Conservation (phyloP, 768 basidiomycete species). For the Amanita jacksonii region DNA sequence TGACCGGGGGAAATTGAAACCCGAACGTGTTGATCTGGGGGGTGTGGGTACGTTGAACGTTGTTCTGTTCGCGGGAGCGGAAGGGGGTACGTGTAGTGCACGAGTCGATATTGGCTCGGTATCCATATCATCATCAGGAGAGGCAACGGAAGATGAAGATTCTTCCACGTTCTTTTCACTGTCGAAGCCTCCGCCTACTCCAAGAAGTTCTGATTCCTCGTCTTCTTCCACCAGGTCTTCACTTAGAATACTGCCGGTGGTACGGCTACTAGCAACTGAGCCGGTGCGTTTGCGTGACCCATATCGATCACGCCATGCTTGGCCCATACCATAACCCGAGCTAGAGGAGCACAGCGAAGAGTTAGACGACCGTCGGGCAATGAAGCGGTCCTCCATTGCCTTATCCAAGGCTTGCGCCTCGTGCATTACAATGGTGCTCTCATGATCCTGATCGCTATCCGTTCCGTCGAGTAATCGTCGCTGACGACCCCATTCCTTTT, state of each 20-base stretch:
- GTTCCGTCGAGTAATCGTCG: constrained; percentile 53
- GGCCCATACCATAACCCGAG: constrained; percentile 57
- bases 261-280: constrained; percentile 64
- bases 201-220: constrained; percentile 65
- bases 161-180: constrained; percentile 23
- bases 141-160: constrained; percentile 29
- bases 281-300: constrained; percentile 60
- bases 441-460: constrained; percentile 42
- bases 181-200: constrained; percentile 59
- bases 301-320: constrained; percentile 57
- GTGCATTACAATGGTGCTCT: constrained; percentile 51
- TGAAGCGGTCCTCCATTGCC: constrained; percentile 77
- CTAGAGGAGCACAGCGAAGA: constrained; percentile 50
- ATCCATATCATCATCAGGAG: constrained; percentile 34
- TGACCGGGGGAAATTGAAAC: constrained; percentile 22
- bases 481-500: constrained; percentile 74
- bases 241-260: constrained; percentile 60
- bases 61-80: constrained; percentile 50
- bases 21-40: constrained; percentile 45
- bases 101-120: constrained; percentile 16
- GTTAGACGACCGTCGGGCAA: constrained; percentile 62
- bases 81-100: constrained; percentile 32
- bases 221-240: constrained; percentile 79
- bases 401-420: constrained; percentile 81
- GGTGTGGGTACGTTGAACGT: constrained; percentile 45